Conservation (phyloP, 208 protist genomes). For the Trypanosoma vivax region DNA sequence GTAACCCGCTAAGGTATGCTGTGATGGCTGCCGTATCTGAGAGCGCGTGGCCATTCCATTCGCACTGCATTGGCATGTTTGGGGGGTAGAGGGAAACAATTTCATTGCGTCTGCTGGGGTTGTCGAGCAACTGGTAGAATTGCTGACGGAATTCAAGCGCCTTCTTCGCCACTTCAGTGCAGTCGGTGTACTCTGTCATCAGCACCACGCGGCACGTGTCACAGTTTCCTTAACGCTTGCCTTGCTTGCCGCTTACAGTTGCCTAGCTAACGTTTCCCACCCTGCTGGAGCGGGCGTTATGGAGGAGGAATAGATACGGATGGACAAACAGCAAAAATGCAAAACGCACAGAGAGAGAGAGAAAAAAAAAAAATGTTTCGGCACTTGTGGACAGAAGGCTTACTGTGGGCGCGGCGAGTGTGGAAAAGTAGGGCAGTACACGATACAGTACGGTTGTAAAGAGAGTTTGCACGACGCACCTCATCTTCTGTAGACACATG, state of each 20-base stretch:
- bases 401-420: too few species aligned
- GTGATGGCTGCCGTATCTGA: slow-evolving; percentile 35
- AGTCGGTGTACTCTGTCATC: slow-evolving; percentile 57
- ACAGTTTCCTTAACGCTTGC: not conserved
- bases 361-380: too few species aligned
- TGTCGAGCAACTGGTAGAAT: slow-evolving; percentile 80
- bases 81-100: slow-evolving; percentile 66
- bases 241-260: not conserved
- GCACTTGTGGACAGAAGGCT: too few species aligned
- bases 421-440: too few species aligned
- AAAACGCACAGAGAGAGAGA: too few species aligned
- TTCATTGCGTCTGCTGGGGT: slow-evolving; percentile 37
- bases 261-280: not conserved
- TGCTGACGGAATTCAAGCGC: slow-evolving; percentile 67
- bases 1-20: slow-evolving; percentile 58
- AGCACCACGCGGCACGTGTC: not conserved
- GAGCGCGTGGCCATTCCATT: slow-evolving; percentile 85
- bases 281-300: too few species aligned
- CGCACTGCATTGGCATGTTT: slow-evolving; percentile 61
- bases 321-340: too few species aligned
- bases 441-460: too few species aligned
- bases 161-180: slow-evolving; percentile 77
- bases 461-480: too few species aligned
- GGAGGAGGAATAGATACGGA: too few species aligned
- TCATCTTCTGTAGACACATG: too few species aligned